Evolutionary conservation across 768 basidiomycete species (phyloP).

Genomic region (Termitomyces sp.): DNA sequence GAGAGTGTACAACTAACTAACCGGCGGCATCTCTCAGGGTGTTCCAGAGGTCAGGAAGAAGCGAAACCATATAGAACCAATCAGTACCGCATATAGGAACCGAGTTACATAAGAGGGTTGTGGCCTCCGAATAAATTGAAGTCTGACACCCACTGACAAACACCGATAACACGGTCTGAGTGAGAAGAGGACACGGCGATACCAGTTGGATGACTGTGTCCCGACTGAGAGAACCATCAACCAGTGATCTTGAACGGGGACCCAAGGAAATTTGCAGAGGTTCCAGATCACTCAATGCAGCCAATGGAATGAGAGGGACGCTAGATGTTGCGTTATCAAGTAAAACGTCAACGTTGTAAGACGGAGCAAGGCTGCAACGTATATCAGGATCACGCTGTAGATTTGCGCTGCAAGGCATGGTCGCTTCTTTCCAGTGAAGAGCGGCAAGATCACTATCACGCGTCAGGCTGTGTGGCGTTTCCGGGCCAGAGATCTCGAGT

Average conservation of each 20-base stretch:
- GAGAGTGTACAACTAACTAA: slow-evolving; percentile 16
- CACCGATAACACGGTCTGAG: slow-evolving; percentile 40
- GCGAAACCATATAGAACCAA: slow-evolving; percentile 37
- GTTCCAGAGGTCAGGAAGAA: slow-evolving; percentile 48
- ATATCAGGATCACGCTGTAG: not conserved
- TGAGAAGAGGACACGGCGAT: slow-evolving; percentile 37
- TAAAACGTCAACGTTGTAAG: not conserved
- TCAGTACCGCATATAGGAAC: slow-evolving; percentile 18
- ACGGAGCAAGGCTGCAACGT: not conserved
- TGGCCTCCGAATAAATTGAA: slow-evolving; percentile 41
- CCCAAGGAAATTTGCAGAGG: slow-evolving; percentile 4
- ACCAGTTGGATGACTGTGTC: slow-evolving; percentile 42
- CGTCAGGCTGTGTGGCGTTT: not conserved
- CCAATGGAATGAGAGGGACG: slow-evolving; percentile 4
- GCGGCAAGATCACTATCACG: not conserved
- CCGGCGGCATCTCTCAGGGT: slow-evolving; percentile 37
- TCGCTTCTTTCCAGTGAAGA: not conserved
- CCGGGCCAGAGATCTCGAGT: not conserved
- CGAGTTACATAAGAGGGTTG: slow-evolving; percentile 20
- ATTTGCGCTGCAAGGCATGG: not conserved
- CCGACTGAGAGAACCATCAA: slow-evolving; percentile 23
- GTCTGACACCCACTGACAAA: slow-evolving; percentile 28
- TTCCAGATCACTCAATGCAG: not conserved
- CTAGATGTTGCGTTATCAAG: not conserved
- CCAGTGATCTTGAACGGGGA: not conserved